Conservation (phyloP, 306 rosid species). For the Gleditsia sinensis region DNA sequence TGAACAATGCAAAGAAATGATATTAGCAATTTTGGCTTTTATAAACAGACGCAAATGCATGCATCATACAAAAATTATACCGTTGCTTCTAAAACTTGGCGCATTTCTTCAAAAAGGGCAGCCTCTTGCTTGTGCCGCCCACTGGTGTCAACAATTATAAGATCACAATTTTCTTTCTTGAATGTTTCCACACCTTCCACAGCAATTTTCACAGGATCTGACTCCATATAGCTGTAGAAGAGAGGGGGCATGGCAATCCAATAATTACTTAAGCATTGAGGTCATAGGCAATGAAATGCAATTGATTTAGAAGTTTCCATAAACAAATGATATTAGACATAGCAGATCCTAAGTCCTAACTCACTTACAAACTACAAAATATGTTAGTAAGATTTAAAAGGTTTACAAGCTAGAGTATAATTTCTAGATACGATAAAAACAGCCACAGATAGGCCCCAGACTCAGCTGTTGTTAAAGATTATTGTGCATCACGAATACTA, state of each 20-base stretch:
- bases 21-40: neutral
- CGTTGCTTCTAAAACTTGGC: constrained; percentile 87
- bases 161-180: constrained; percentile 77
- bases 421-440: neutral
- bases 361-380: neutral
- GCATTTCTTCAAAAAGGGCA: constrained; percentile 88
- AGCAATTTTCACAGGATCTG: constrained; percentile 75
- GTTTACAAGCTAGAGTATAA: neutral
- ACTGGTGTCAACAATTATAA: constrained; percentile 80
- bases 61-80: constrained; percentile 38
- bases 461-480: neutral
- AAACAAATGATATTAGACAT: constrained; percentile 1
- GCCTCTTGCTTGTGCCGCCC: constrained; percentile 87
- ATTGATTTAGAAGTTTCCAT: neutral
- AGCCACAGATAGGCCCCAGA: neutral
- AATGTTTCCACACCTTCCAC: constrained; percentile 80
- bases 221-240: constrained; percentile 63
- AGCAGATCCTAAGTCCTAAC: neutral
- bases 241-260: constrained; percentile 4
- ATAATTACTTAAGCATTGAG: constrained; percentile 29
- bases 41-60: neutral
- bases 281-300: neutral
- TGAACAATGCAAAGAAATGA: constrained; percentile 38
- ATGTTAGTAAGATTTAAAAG: neutral
- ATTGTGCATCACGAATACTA: neutral